Evolutionary conservation across 2,329 filamentous ascomycete genomes (phyloP), one percentile per base, ranked within the genome.

Genomic region (Plectosphaerella cucumerina): DNA sequence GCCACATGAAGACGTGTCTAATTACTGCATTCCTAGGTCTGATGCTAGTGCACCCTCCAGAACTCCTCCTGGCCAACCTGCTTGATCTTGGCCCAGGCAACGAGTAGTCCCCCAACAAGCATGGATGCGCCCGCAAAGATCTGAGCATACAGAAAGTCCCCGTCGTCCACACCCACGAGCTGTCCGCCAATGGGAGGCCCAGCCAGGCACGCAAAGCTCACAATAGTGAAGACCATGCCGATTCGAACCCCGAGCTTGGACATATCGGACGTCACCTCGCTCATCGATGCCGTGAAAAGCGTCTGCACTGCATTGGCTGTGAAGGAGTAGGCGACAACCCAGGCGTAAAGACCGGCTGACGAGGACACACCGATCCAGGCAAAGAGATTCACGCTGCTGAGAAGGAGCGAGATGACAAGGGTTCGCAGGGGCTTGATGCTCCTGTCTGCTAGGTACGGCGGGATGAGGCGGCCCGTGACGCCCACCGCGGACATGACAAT

Each of bases 191-290:
- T 62, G 0, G 71, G 70, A 4, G 69, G 68, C 0, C 70, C 70
- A 0, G 70, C 70, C 14, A 73, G 48, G 0, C 68, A 64, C 1
- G 67, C 68, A 43, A 72, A 60, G 0, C 69, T 70, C 6, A 63
- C 59, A 6, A 73, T 62, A 42, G 59, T 65, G 11, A 73, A 73
- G 1, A 65, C 68, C 70, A 73, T 73, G 9, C 70, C 70, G 14
- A 73, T 58, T 21, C 71, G 59, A 2, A 70, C 70, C 0, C 70
- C 70, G 1, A 71, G 62, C 2, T 60, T 70, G 22, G 71, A 65
- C 6, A 73, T 63, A 6, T 63, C 58, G 14, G 62, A 63, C 0
- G 71, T 72, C 10, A 73, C 69, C 42, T 67, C 70, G 1, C 70
- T 65, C 6, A 73, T 61, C 0, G 64, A 63, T 1, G 70, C 70